Evolutionary conservation across 2,329 filamentous ascomycete species (phyloP).

Genomic region (Venturia aucupariae): DNA sequence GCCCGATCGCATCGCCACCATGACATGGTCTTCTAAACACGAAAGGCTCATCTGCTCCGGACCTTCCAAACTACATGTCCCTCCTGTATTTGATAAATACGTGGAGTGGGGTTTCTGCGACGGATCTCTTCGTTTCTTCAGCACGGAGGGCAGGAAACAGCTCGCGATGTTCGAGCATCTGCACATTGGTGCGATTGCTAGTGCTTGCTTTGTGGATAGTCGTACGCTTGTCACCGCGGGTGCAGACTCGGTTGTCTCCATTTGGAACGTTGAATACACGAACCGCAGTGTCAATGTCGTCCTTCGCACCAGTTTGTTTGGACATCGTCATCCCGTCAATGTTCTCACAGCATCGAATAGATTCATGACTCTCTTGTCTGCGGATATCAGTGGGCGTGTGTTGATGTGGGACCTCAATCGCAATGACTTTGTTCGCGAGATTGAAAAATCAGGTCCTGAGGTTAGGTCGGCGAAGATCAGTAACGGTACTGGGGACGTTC

Average conservation of each 20-base stretch:
- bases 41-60: conserved; percentile 78
- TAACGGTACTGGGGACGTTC: conserved; percentile 81
- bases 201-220: conserved; percentile 76
- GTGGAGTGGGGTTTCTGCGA: conserved; percentile 96
- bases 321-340: conserved; percentile 76
- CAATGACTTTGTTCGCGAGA: conserved; percentile 71
- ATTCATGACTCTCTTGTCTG: conserved; percentile 80
- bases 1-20: conserved; percentile 68
- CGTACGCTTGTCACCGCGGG: conserved; percentile 87
- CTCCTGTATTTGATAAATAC: conserved; percentile 79
- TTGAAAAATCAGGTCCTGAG: conserved; percentile 43
- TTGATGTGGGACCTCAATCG: conserved; percentile 93
- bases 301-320: conserved; percentile 74
- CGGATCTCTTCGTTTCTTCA: conserved; percentile 84
- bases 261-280: conserved; percentile 62
- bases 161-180: conserved; percentile 89
- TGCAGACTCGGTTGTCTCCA: conserved; percentile 81
- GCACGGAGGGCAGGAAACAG: conserved; percentile 70
- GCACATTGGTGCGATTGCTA: conserved; percentile 82
- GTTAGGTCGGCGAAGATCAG: conserved; percentile 75
- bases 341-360: conserved; percentile 77
- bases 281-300: conserved; percentile 69
- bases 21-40: conserved; percentile 68
- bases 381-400: conserved; percentile 70
- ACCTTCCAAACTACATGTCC: conserved; percentile 77